These are phyloP conservation scores for Linnemannia schmuckeri DNA, from an alignment of 192 early-diverging fungal species.

Conservation along the genomic window DNA sequence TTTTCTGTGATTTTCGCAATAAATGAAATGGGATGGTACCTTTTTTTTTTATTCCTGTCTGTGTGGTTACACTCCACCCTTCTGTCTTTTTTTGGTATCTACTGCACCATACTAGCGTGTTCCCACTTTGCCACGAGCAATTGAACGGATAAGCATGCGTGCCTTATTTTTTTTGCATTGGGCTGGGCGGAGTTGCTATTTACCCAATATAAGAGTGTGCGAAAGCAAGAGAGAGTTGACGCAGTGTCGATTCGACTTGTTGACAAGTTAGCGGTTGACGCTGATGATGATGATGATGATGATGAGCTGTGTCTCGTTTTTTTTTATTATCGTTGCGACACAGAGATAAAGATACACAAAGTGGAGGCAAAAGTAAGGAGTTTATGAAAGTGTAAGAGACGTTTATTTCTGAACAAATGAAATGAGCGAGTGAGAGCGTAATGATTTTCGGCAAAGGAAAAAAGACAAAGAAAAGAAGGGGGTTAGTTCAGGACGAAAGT, in stretches of 20 bases:
- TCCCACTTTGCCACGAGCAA: slow-evolving; percentile 8
- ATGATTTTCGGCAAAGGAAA: not conserved
- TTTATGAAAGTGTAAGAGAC: not conserved
- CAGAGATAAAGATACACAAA: too few relatives aligned
- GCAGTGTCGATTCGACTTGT: not conserved
- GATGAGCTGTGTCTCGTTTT: not conserved
- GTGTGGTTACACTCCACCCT: not conserved
- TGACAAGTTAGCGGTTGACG: not conserved
- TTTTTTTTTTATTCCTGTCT: not conserved
- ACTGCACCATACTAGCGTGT: not conserved
- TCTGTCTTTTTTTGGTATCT: not conserved
- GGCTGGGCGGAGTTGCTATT: not conserved
- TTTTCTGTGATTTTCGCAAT: not conserved
- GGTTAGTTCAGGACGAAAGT: not conserved
- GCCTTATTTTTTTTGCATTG: not conserved
- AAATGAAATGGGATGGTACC: not conserved
- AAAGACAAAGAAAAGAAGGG: not conserved
- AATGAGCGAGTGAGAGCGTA: too few relatives aligned
- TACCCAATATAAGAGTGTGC: not conserved
- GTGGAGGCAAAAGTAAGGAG: not conserved
- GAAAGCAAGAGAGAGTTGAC: not conserved
- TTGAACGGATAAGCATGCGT: not conserved
- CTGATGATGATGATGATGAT: not conserved
- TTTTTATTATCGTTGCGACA: not conserved
- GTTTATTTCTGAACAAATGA: not conserved